Evolutionary conservation across 345 rosid species (phyloP).

Genomic region (Turritis glabra): DNA sequence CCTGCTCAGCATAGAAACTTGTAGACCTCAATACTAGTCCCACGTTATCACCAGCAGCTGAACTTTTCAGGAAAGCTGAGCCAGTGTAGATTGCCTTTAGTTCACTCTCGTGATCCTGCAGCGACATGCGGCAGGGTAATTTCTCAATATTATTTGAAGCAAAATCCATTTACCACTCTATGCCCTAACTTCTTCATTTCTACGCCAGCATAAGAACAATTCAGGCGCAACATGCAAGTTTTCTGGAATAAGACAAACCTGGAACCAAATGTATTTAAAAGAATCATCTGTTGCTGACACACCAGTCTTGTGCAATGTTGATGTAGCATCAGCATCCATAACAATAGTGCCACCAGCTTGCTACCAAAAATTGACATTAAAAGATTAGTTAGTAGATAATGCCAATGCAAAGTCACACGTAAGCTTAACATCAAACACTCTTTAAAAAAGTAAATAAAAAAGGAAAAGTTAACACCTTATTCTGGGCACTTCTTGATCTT

Average conservation of each 20-base stretch:
- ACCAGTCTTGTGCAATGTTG: conserved; percentile 72
- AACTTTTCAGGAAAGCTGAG: conserved; percentile 62
- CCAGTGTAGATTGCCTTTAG: conserved; percentile 87
- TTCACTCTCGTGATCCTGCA: conserved; percentile 69
- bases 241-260: conserved; percentile 18
- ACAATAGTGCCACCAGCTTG: conserved; percentile 85
- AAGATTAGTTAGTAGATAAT: neutral
- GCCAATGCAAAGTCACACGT: neutral
- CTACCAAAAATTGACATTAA: conserved; percentile 44
- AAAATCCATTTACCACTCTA: neutral
- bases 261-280: conserved; percentile 72
- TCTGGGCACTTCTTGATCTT: conserved; percentile 90
- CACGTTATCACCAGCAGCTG: conserved; percentile 51
- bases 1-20: conserved; percentile 97
- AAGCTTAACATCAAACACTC: conserved; percentile 6
- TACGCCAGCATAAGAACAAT: neutral
- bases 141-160: neutral
- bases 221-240: neutral
- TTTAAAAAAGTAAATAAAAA: neutral
- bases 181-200: neutral
- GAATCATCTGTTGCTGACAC: conserved; percentile 73
- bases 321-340: conserved; percentile 96
- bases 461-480: conserved; percentile 51
- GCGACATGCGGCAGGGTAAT: neutral
- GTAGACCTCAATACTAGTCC: conserved; percentile 81